phyloP scores from a whole-genome alignment of 140 eudicot species.

The Anethum foeniculum region DNA sequence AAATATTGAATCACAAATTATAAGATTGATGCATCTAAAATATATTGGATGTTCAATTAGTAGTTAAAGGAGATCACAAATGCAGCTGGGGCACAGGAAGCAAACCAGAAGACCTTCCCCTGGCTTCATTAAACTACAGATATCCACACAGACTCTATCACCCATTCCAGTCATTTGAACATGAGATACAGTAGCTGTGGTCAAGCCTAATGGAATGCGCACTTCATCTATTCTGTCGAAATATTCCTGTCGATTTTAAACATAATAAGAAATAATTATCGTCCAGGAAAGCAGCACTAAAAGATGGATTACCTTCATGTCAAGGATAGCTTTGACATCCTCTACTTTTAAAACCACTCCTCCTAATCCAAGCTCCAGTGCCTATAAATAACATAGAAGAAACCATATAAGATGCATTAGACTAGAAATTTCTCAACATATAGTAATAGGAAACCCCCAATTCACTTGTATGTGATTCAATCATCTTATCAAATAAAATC shows the following conservation, averaged over 20 bases:
- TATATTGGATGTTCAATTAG: background rate
- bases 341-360: slow-evolving; percentile 86
- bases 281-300: slow-evolving; percentile 3
- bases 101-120: slow-evolving; percentile 98
- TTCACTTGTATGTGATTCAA: background rate
- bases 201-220: slow-evolving; percentile 54
- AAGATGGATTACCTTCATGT: slow-evolving; percentile 57
- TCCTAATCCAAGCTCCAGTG: slow-evolving; percentile 87
- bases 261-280: slow-evolving; percentile 21
- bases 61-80: background rate
- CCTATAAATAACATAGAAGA: slow-evolving; percentile 45
- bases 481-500: background rate
- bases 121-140: slow-evolving; percentile 84
- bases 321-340: slow-evolving; percentile 54
- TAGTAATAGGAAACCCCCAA: background rate
- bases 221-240: slow-evolving; percentile 57
- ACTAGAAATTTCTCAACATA: background rate
- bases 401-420: slow-evolving; percentile 1
- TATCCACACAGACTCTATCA: slow-evolving; percentile 96
- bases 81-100: slow-evolving; percentile 8
- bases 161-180: slow-evolving; percentile 90
- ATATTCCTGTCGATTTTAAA: slow-evolving; percentile 49
- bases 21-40: slow-evolving; percentile 3
- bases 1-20: background rate
- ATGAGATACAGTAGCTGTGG: slow-evolving; percentile 62